Evolutionary conservation across 768 basidiomycete species (phyloP), one percentile per base, ranked within the genome.

Genomic region (Dictyophora rubrovolvata): DNA sequence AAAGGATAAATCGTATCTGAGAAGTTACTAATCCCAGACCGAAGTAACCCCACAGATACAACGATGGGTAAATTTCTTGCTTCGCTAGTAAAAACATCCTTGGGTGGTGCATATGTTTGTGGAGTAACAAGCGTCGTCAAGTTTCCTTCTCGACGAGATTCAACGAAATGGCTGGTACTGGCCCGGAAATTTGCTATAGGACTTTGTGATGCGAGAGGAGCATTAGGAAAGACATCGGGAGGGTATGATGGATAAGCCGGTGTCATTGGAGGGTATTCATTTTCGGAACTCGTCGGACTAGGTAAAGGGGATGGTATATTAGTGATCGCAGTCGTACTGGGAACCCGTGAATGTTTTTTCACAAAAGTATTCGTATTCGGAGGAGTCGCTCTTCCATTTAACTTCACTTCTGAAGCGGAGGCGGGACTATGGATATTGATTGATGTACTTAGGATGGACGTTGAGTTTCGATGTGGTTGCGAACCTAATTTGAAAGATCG

Each of bases 171-270:
- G 77, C 1, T 84, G 79, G 7, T 69, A 73, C 20, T 72, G 74
- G 54, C 78, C 2, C 50, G 57, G 35, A 52, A 79, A 2, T 76
- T 74, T 21, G 78, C 71, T 22, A 86, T 65, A 3, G 85, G 80
- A 5, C 77, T 75, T 65, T 84, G 80, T 34, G 28, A 2, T 28
- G 79, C 77, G 60, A 78, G 73, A 1, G 85, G 84, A 9, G 76
- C 78, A 0, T 78, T 78, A 9, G 80, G 73, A 1, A 75, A 61
- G 18, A 79, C 72, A 7, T 74, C 65, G 34, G 75, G 70, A 0
- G 84, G 77, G 66, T 81, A 90, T 1, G 85, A 77, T 14, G 88
- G 87, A 65, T 87, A 87, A 2, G 87, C 84, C 1, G 88, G 87
- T 4, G 85, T 89, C 48, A 76, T 75, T 0, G 86, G 81, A 1